Conservation (phyloP, 192 early-diverging fungal genomes). For the Obelidium mucronatum region DNA sequence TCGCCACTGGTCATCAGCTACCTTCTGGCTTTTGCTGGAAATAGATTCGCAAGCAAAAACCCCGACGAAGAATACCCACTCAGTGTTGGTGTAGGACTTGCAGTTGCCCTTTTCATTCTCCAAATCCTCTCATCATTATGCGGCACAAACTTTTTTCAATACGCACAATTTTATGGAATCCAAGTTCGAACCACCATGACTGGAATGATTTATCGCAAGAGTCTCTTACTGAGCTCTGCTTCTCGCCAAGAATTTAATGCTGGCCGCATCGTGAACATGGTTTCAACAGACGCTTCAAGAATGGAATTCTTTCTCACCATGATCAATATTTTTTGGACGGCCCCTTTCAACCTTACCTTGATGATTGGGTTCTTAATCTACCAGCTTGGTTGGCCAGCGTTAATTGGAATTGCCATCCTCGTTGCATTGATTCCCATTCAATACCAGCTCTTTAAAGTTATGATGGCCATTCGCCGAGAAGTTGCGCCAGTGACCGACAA, state of each 20-base stretch:
- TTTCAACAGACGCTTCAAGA: slow-evolving; percentile 39
- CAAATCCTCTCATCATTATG: background rate
- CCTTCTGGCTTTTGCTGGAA: background rate
- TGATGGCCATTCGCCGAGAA: slow-evolving; percentile 18
- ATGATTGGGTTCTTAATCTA: slow-evolving; percentile 27
- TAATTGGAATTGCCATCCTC: slow-evolving; percentile 35
- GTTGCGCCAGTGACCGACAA: slow-evolving; percentile 64
- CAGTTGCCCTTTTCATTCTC: slow-evolving; percentile 1
- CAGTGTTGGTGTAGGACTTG: background rate
- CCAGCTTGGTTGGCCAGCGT: slow-evolving; percentile 41
- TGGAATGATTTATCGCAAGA: slow-evolving; percentile 63
- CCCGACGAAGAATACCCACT: background rate
- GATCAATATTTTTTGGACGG: slow-evolving; percentile 4
- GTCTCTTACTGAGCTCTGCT: slow-evolving; percentile 55
- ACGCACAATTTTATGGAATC: background rate
- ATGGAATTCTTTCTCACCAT: slow-evolving; percentile 19
- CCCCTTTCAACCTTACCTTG: slow-evolving; percentile 13
- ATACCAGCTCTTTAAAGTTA: slow-evolving; percentile 16
- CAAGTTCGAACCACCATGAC: slow-evolving; percentile 53
- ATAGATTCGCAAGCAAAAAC: background rate
- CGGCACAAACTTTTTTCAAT: slow-evolving; percentile 17
- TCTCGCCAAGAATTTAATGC: slow-evolving; percentile 62
- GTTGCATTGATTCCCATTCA: slow-evolving; percentile 29
- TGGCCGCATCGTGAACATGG: slow-evolving; percentile 58
- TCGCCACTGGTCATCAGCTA: slow-evolving; percentile 19